Evolutionary conservation across 1,139 yeast species (phyloP).

Genomic region (Suhomyces bokatorum): DNA sequence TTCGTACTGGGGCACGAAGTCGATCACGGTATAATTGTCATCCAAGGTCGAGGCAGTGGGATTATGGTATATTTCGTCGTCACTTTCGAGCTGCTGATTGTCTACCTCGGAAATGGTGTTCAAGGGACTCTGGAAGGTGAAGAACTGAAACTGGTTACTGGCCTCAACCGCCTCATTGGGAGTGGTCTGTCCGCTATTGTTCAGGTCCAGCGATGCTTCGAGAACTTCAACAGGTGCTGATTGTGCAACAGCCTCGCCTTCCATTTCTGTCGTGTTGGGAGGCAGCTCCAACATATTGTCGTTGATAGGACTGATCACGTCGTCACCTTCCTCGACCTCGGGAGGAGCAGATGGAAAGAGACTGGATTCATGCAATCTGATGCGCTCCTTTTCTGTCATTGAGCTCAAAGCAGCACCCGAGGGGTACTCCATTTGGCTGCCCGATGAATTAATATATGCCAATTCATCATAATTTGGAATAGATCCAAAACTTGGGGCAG

Average conservation of each 20-base stretch:
- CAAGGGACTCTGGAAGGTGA: constrained; percentile 16
- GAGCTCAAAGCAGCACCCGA: constrained; percentile 21
- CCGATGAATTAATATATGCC: constrained; percentile 2
- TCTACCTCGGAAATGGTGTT: constrained; percentile 16
- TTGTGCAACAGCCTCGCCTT: background rate
- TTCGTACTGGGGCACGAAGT: constrained; percentile 43
- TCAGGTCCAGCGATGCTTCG: background rate
- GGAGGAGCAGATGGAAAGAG: constrained; percentile 65
- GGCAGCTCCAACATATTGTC: constrained; percentile 13
- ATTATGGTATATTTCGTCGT: constrained; percentile 16
- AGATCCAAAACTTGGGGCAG: constrained; percentile 9
- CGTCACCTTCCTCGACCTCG: constrained; percentile 24
- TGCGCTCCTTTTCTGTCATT: constrained; percentile 51
- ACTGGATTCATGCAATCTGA: constrained; percentile 55
- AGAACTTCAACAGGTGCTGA: background rate
- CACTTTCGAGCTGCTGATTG: constrained; percentile 5
- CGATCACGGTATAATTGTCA: constrained; percentile 29
- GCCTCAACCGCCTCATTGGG: constrained; percentile 1
- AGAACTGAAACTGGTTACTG: constrained; percentile 18
- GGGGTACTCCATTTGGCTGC: constrained; percentile 12
- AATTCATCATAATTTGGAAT: constrained; percentile 33
- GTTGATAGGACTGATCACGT: constrained; percentile 16
- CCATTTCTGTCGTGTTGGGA: background rate
- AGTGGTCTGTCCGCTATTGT: background rate
- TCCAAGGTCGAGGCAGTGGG: constrained; percentile 12